Conservation (phyloP, 2,329 filamentous ascomycete genomes). For the Hypoxylon sp. region DNA sequence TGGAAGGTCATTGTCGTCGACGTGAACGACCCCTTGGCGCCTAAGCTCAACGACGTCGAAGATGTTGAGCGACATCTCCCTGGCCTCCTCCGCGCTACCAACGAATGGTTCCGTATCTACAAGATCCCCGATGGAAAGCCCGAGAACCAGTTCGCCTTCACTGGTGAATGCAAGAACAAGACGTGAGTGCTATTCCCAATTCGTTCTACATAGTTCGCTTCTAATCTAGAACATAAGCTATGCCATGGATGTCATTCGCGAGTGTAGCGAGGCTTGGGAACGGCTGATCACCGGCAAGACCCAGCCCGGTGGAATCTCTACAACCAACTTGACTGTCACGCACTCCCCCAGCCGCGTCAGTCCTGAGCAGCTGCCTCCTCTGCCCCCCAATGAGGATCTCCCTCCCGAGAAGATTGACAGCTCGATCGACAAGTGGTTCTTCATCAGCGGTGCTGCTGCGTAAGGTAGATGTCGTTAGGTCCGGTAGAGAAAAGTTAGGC, state of each 20-base stretch:
- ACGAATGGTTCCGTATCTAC: slow-evolving; percentile 99
- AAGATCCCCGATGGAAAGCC: slow-evolving; percentile 99
- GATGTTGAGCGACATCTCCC: slow-evolving; percentile 99
- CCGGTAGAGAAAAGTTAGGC: slow-evolving; percentile 54
- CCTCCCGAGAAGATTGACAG: slow-evolving; percentile 90
- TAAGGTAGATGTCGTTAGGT: slow-evolving; percentile 62
- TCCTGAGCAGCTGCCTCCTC: slow-evolving; percentile 78
- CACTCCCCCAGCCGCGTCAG: slow-evolving; percentile 81
- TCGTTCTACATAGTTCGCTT: slow-evolving; percentile 5
- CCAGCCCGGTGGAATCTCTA: slow-evolving; percentile 80
- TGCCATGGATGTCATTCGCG: slow-evolving; percentile 93
- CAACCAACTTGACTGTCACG: slow-evolving; percentile 83
- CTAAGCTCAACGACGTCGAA: slow-evolving; percentile 98
- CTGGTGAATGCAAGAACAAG: slow-evolving; percentile 99
- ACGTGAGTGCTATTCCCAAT: slow-evolving; percentile 67
- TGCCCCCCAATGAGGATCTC: slow-evolving; percentile 85
- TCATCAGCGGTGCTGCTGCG: slow-evolving; percentile 96
- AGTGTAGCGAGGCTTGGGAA: slow-evolving; percentile 98
- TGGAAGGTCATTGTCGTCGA: slow-evolving; percentile 99
- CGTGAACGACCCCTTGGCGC: slow-evolving; percentile 94
- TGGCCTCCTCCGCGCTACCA: slow-evolving; percentile 95
- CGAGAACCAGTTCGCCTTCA: slow-evolving; percentile 99
- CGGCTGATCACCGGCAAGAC: slow-evolving; percentile 94
- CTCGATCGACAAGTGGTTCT: slow-evolving; percentile 99
- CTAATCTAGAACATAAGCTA: slow-evolving; percentile 72